Evolutionary conservation across 768 basidiomycete species (phyloP).

Genomic region (Russula sp.): DNA sequence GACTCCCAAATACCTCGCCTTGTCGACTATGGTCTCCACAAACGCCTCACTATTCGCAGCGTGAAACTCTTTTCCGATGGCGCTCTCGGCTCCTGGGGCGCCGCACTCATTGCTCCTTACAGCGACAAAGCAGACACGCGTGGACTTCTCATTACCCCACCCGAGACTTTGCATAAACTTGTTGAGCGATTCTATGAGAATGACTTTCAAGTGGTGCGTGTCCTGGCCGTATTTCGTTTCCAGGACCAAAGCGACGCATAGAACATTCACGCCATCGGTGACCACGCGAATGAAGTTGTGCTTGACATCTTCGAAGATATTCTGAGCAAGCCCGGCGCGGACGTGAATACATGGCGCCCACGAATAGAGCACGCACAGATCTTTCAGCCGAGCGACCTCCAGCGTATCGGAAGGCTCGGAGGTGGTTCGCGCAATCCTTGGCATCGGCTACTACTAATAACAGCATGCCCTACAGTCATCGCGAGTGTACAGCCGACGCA

Average conservation of each 20-base stretch:
- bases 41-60: conserved; percentile 37
- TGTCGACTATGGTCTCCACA: conserved; percentile 31
- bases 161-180: conserved; percentile 44
- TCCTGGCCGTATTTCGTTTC: background rate
- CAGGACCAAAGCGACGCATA: conserved; percentile 26
- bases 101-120: conserved; percentile 82
- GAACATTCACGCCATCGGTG: conserved; percentile 88
- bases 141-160: conserved; percentile 60
- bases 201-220: conserved; percentile 76
- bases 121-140: conserved; percentile 63
- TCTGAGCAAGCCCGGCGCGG: conserved; percentile 19
- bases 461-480: conserved; percentile 54
- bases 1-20: conserved; percentile 29
- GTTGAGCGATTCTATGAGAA: conserved; percentile 60
- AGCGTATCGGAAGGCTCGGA: conserved; percentile 62
- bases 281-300: conserved; percentile 76
- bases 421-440: conserved; percentile 37
- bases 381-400: conserved; percentile 60
- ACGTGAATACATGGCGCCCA: conserved; percentile 51
- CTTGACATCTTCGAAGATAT: conserved; percentile 77
- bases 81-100: conserved; percentile 88
- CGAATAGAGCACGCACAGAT: conserved; percentile 95
- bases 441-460: background rate
- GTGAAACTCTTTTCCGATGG: conserved; percentile 80
- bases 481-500: conserved; percentile 92